These are phyloP conservation scores for Papilionanthe hybrid DNA, from an alignment of 116 monocot genomes.

Conservation along the genomic window DNA sequence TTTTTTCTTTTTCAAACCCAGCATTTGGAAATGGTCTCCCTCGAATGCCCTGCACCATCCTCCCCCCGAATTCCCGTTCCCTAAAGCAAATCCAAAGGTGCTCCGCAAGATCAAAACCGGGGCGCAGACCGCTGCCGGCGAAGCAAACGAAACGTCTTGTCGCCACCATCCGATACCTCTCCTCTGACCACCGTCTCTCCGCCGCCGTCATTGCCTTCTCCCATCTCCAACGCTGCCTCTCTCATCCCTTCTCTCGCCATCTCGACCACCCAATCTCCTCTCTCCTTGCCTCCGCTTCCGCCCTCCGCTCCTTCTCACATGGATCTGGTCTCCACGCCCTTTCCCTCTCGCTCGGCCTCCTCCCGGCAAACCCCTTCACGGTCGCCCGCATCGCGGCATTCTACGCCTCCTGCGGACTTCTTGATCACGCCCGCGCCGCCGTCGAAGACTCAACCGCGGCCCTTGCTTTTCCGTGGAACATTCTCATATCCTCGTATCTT, in stretches of 20 bases:
- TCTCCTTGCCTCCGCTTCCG: conserved; percentile 20
- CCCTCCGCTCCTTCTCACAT: conserved; percentile 33
- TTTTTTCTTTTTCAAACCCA: not conserved
- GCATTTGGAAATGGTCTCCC: not conserved
- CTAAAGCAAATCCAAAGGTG: not conserved
- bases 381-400: conserved; percentile 9
- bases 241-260: conserved; percentile 1
- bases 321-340: conserved; percentile 3
- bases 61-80: not conserved
- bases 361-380: conserved; percentile 7
- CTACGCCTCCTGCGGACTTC: conserved; percentile 12
- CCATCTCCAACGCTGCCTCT: conserved; percentile 11
- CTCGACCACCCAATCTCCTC: conserved; percentile 18
- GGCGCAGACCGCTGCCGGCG: not conserved
- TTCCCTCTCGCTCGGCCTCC: not conserved
- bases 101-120: not conserved
- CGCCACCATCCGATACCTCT: conserved; percentile 17
- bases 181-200: conserved; percentile 21
- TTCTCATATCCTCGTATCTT: too few species aligned
- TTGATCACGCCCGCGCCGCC: conserved; percentile 22
- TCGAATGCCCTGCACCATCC: conserved; percentile 1
- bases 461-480: too few species aligned
- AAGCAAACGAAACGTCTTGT: conserved; percentile 7
- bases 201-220: conserved; percentile 32
- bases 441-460: conserved; percentile 5